Percentiles rank a stretch among this genome's conserved stretches.
Evolutionary conservation across 1,284 basidiomycete species (phyloP).

Genomic region (Ganoderma sinense): DNA sequence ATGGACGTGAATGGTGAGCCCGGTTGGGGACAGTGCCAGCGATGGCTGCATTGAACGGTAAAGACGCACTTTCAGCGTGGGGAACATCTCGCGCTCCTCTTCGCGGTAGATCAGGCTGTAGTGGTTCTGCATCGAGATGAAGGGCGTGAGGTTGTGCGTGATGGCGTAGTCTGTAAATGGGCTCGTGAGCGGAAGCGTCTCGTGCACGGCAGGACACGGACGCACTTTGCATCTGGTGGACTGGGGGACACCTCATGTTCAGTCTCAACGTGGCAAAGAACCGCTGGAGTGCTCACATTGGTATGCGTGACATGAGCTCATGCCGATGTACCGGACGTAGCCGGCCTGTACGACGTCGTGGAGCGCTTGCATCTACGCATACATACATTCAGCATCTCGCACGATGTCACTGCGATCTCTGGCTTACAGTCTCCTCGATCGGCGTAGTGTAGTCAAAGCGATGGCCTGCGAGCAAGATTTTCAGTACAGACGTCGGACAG

Average conservation of each 20-base stretch:
- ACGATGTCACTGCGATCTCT: background rate
- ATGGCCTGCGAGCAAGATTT: constrained; percentile 33
- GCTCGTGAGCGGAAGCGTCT: background rate
- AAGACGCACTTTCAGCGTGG: constrained; percentile 28
- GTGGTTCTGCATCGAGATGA: constrained; percentile 64
- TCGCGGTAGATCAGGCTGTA: constrained; percentile 54
- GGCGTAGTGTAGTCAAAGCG: constrained; percentile 55
- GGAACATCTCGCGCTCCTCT: constrained; percentile 61
- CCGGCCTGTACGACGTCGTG: constrained; percentile 73
- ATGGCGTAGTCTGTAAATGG: constrained; percentile 40
- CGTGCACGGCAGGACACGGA: background rate
- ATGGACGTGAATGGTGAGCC: background rate
- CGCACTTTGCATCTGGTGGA: constrained; percentile 54
- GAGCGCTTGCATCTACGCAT: constrained; percentile 60
- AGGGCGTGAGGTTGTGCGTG: constrained; percentile 52
- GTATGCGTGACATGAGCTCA: constrained; percentile 51
- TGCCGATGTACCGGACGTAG: constrained; percentile 73
- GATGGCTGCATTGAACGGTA: too few species aligned
- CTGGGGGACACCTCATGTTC: background rate
- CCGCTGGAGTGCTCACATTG: constrained; percentile 33
- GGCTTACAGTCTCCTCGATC: constrained; percentile 41
- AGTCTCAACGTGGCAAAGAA: background rate
- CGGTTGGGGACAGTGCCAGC: too few species aligned
- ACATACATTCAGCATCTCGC: background rate
- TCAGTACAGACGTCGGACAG: background rate